Evolutionary conservation across 805 yeast genomes (phyloP).

Genomic region (Kuraishia borneana): DNA sequence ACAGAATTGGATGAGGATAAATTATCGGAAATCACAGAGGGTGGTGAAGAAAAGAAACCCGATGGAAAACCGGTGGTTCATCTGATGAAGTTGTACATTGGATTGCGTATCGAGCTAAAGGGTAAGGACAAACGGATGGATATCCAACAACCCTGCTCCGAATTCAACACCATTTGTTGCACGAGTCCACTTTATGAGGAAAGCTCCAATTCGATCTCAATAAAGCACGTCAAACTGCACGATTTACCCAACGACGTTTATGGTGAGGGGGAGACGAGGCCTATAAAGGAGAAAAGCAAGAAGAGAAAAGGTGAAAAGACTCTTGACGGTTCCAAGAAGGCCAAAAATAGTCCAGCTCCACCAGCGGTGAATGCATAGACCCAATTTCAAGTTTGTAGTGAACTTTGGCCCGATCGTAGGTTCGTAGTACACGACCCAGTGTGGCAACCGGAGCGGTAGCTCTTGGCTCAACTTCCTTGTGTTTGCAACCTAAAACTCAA

Average conservation of each 20-base stretch:
- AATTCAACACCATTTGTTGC: conserved; percentile 73
- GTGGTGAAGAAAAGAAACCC: conserved; percentile 7
- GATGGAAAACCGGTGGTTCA: conserved; percentile 24
- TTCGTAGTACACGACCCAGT: too few relatives aligned
- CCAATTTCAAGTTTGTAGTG: too few relatives aligned
- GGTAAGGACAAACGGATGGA: conserved; percentile 59
- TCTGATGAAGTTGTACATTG: conserved; percentile 71
- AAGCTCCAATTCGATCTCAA: conserved; percentile 44
- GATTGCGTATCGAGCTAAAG: conserved; percentile 46
- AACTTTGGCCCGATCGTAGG: too few relatives aligned
- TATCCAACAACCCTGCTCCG: conserved; percentile 82
- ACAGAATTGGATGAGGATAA: conserved; percentile 23
- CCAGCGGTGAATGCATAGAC: background rate
- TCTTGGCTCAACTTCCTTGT: too few relatives aligned
- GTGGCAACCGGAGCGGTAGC: too few relatives aligned
- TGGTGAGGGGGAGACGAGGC: conserved; percentile 67
- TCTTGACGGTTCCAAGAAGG: background rate
- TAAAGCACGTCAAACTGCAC: conserved; percentile 64
- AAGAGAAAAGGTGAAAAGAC: conserved; percentile 32
- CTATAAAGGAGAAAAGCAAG: conserved; percentile 44
- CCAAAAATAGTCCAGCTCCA: background rate
- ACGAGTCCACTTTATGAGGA: conserved; percentile 60
- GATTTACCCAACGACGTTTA: conserved; percentile 83
- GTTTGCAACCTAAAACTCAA: too few relatives aligned
- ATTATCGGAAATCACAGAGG: conserved; percentile 15